phyloP scores from a whole-genome alignment of 495 filamentous ascomycete genomes.

The Penicillium maclennaniae region DNA sequence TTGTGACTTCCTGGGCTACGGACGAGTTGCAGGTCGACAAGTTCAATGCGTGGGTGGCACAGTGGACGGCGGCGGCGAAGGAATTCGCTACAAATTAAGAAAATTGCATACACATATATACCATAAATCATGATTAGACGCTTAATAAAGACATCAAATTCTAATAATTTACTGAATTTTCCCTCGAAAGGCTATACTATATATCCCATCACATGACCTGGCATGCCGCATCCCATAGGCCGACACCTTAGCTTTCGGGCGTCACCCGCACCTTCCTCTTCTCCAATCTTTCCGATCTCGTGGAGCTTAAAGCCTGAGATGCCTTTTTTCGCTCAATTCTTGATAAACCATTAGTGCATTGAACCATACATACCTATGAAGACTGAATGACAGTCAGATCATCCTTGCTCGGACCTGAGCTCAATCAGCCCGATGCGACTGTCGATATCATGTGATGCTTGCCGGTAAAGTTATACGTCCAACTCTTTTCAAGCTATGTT shows the following conservation, averaged over 20 bases:
- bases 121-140: slow-evolving; percentile 7
- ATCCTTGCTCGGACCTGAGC: background rate
- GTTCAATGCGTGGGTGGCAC: slow-evolving; percentile 31
- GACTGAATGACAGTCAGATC: background rate
- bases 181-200: background rate
- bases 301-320: background rate
- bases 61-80: slow-evolving; percentile 21
- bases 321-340: background rate
- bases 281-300: background rate
- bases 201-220: slow-evolving; percentile 8
- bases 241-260: slow-evolving; percentile 15
- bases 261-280: background rate
- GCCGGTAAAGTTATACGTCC: slow-evolving; percentile 26
- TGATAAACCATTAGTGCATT: too few species aligned
- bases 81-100: slow-evolving; percentile 4
- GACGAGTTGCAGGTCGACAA: slow-evolving; percentile 32
- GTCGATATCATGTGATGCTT: slow-evolving; percentile 42
- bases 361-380: background rate
- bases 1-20: slow-evolving; percentile 41
- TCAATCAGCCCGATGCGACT: slow-evolving; percentile 28
- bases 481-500: background rate
- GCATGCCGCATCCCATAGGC: background rate
- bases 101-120: slow-evolving; percentile 3
- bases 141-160: background rate
- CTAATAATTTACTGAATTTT: too few species aligned